A percentile compares a stretch with the other conserved stretches of the same genome.
Conservation (phyloP, 305 asterid genomes). For the Plantago coronopus region DNA sequence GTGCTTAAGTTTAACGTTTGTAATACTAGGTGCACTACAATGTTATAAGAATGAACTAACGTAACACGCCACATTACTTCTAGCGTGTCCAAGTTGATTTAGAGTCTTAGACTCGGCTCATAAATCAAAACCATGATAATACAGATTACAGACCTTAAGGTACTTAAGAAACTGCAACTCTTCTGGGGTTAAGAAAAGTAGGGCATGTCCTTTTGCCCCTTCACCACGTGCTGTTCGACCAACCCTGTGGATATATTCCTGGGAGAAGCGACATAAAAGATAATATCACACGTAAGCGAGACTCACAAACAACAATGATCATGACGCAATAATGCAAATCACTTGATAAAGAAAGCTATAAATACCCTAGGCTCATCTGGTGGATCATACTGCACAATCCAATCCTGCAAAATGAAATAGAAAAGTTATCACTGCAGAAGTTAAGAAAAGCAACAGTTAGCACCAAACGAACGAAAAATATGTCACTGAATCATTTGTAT, state of each 20-base stretch:
- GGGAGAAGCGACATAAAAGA: constrained; percentile 24
- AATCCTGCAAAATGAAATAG: constrained; percentile 50
- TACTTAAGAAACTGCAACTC: constrained; percentile 70
- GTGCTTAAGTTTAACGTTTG: too few relatives aligned
- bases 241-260: constrained; percentile 92
- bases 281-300: constrained; percentile 20
- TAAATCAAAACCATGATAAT: constrained; percentile 8
- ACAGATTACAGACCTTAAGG: constrained; percentile 66
- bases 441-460: too few relatives aligned
- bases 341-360: constrained; percentile 6
- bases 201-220: constrained; percentile 89
- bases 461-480: too few relatives aligned
- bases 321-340: constrained; percentile 1
- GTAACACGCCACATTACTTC: too few relatives aligned
- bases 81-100: neutral
- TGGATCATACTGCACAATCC: constrained; percentile 98
- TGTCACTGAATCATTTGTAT: too few relatives aligned
- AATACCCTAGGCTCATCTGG: constrained; percentile 95
- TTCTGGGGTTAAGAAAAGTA: constrained; percentile 86
- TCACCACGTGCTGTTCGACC: constrained; percentile 98
- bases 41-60: too few relatives aligned
- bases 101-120: neutral
- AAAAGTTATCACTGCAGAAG: neutral
- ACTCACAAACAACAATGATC: neutral
- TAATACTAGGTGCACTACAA: too few relatives aligned